These are phyloP conservation scores for Pythium sukuiense DNA, from an alignment of 352 stramenopile species.

Conservation along the genomic window DNA sequence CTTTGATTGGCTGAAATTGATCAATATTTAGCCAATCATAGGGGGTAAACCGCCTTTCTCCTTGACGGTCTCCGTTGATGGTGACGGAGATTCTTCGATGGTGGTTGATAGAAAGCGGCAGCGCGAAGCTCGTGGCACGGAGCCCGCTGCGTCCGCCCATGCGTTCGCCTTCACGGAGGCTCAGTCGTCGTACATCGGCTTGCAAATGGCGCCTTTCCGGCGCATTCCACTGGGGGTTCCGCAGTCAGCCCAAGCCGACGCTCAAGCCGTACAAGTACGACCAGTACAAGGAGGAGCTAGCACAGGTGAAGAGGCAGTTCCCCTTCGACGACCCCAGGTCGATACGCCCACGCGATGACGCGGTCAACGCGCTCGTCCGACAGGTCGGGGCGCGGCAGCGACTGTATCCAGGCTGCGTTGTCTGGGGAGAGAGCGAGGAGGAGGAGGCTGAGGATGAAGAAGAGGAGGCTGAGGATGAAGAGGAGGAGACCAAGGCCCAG, in stretches of 20 bases:
- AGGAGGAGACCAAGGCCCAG: background rate
- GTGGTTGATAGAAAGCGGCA: background rate
- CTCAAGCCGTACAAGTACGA: background rate
- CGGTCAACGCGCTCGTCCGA: background rate
- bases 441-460: background rate
- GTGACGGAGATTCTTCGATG: too few relatives aligned
- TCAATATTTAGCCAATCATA: background rate
- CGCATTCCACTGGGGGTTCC: background rate
- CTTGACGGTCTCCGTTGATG: too few relatives aligned
- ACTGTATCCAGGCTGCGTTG: background rate
- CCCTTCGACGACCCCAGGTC: background rate
- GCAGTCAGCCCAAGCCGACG: background rate
- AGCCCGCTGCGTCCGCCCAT: background rate
- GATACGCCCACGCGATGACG: background rate
- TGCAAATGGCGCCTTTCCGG: conserved; percentile 4
- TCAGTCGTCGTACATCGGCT: background rate
- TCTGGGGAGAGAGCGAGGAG: background rate
- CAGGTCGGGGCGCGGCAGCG: background rate
- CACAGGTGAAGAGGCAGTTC: background rate
- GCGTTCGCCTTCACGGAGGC: background rate
- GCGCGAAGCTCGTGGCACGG: background rate
- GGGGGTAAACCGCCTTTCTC: too few relatives aligned
- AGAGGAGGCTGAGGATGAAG: background rate
- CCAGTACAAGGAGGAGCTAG: background rate
- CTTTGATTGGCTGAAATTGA: too few relatives aligned